Evolutionary conservation across 1,284 basidiomycete species (phyloP), one percentile per base, ranked within the genome.

Genomic region (Apiotrichum sp.): DNA sequence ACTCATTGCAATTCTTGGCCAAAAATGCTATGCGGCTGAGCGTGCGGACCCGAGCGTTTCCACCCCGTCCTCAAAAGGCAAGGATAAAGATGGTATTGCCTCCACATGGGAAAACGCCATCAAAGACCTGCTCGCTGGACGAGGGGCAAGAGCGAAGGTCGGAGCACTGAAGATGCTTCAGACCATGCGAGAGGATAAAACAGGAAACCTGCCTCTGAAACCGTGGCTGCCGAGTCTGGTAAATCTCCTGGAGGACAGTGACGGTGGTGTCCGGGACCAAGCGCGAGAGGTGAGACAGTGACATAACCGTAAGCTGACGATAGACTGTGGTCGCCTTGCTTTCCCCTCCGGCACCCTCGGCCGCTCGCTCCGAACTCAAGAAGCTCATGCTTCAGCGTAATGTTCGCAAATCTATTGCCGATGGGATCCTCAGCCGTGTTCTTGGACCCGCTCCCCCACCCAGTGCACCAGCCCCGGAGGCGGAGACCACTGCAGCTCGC

Each of bases 341-440:
- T 68, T 85, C 88, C 0, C 86, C 86, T 10, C 82, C 88, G 1
- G 87, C 90, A 6, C 85, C 87, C 0, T 85, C 93, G 64, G 86
- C 85, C 7, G 95, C 93, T 3, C 86, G 89, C 48, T 83, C 90
- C 0, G 93, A 98, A 71, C 80, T 98, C 53, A 97, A 97, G 79
- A 93, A 89, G 70, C 88, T 93, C 70, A 81, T 98, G 80, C 76
- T 83, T 2, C 88, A 87, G 71, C 87, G 88, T 72, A 83, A 82
- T 48, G 87, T 95, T 38, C 82, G 92, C 46, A 96, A 95, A 74
- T 84, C 85, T 6, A 93, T 93, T 41, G 70, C 75, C 8, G 80
- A 82, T 32, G 68, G 65, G 11, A 77, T 82, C 47, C 66, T 81
- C 2, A 61, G 64, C 1, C 70, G 75, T 4, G 74, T 81, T 1